Evolutionary conservation across 768 basidiomycete genomes (phyloP).

Genomic region (Mycena crocata): DNA sequence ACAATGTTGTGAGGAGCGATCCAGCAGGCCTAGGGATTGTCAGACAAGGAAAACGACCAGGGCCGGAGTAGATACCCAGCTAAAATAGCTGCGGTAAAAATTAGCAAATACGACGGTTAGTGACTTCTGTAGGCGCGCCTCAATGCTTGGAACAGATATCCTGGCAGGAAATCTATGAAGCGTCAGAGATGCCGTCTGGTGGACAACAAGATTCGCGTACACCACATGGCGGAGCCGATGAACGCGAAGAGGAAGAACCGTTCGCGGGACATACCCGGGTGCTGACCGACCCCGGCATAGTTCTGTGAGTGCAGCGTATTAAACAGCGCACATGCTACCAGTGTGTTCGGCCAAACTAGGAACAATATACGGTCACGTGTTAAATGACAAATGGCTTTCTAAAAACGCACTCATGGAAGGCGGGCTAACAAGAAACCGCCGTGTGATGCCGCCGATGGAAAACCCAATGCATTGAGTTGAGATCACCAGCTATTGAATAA

Average conservation of each 20-base stretch:
- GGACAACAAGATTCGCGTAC: constrained; percentile 42
- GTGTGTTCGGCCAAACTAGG: constrained; percentile 79
- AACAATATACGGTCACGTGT: constrained; percentile 3
- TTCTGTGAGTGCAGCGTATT: constrained; percentile 78
- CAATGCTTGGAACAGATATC: constrained; percentile 70
- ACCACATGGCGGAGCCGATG: constrained; percentile 57
- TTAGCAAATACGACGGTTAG: not conserved
- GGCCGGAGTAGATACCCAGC: constrained; percentile 50
- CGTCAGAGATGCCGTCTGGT: too few relatives aligned
- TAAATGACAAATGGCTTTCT: not conserved
- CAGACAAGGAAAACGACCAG: not conserved
- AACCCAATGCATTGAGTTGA: constrained; percentile 80
- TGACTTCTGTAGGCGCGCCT: constrained; percentile 48
- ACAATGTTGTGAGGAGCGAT: constrained; percentile 68
- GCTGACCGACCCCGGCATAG: constrained; percentile 65
- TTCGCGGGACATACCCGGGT: constrained; percentile 67
- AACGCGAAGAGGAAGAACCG: constrained; percentile 70
- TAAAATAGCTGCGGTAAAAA: constrained; percentile 52
- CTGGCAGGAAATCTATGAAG: constrained; percentile 65
- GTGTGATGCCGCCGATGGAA: constrained; percentile 65
- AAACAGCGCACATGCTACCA: constrained; percentile 78
- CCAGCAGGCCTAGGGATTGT: constrained; percentile 65
- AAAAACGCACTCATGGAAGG: constrained; percentile 67
- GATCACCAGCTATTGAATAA: constrained; percentile 64
- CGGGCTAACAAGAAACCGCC: constrained; percentile 73